Evolutionary conservation across 78 protist genomes (phyloP), one percentile per base, ranked within the genome.

Genomic region (Dictyostelium purpureum): DNA sequence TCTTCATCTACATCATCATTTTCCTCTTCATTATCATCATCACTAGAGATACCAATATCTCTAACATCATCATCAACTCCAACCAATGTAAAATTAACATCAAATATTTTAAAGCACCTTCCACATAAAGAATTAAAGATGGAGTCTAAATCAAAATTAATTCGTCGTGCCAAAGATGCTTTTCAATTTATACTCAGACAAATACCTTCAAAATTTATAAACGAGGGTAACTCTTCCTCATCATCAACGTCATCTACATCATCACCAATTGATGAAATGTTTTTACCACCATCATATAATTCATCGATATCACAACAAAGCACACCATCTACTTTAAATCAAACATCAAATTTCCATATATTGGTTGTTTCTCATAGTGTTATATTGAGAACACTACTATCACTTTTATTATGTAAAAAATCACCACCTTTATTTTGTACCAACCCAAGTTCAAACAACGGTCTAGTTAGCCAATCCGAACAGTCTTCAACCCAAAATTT

Each of bases 41-140:
- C 33, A 14, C 51, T 24, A 77, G 45, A 54, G 21, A 16, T 52
- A 5, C 69, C 38, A 54, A 14, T 38, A 52, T 69, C 52, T 4
- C 21, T 42, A 4, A 76, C 63, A 7, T 37, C 81, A 16, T 52
- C 65, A 52, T 33, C 79, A 49, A 73, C 61, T 1, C 79, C 56
- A 73, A 35, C 47, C 7, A 77, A 52, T 77, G 40, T 77, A 31
- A 52, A 52, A 57, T 19, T 77, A n/a, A 57, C 74, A 38, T 57
- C 71, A 38, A 73, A 85, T 42, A 61, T 73, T 59, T 66, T 85
- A 31, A 85, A 85, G 47, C 92, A 73, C 31, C 75, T 85, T 21
- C 92, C 92, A 21, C 82, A 70, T 33, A 85, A 73, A 47, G 92
- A 85, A 73, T 73, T 85, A 51, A 85, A 85, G 47, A 54, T 85